Evolutionary conservation across 2,329 filamentous ascomycete species (phyloP), one percentile per base, ranked within the genome.

Genomic region (Colletotrichum coccodes): DNA sequence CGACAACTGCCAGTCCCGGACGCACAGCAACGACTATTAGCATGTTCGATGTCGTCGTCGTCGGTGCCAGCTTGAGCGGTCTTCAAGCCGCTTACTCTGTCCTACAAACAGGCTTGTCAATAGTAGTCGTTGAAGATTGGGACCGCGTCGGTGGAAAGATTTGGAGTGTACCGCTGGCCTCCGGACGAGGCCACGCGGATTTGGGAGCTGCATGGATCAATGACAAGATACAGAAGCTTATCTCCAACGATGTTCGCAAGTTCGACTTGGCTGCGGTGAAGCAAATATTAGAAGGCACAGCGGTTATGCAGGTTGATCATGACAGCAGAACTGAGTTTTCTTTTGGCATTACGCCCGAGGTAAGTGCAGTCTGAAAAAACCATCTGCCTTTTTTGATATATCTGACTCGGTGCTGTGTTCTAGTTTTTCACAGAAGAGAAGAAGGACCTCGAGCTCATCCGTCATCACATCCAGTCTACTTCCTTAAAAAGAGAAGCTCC

Each of bases 91-190:
- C 79, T 0, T 67, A 75, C 9, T 71, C 77, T 6, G 61, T 78
- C 3, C 71, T 76, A 21, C 72, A 74, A 34, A 72, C 76, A 0
- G 80, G 80, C 0, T 70, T 77, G 0, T 79, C 78, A 1, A 76
- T 73, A 21, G 59, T 76, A 2, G 75, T 84, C 12, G 73, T 84
- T 0, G 82, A 84, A 60, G 82, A 82, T 6, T 71, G 81, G 4
- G 78, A 83, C 66, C 79, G 82, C 3, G 80, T 84, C 0, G 82
- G 82, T 5, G 83, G 82, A 2, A 82, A 81, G 70, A 80, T 76
- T 0, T 81, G 76, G 76, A 76, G 68, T 2, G 70, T 71, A 6
- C 63, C 72, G 3, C 30, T 73, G 7, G 60, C 71, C 6, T 61
- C 49, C 16, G 64, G 59, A 4, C 61, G 64, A 4, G 71, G 72